Evolutionary conservation across 192 early-diverging fungal genomes (phyloP), one percentile per base, ranked within the genome.

Genomic region (Chytriomyces hyalinus): DNA sequence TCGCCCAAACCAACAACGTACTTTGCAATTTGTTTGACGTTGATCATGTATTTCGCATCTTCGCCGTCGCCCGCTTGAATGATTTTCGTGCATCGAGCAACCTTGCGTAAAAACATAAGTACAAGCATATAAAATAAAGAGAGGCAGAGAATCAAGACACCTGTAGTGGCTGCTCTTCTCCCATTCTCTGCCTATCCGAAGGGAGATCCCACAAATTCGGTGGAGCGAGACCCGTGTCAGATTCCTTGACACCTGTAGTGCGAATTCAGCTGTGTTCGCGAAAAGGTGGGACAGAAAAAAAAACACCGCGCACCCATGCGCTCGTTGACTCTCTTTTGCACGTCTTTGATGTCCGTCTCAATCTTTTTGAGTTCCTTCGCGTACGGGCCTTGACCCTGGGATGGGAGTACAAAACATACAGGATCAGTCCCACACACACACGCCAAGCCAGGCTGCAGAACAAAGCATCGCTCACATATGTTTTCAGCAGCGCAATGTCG

Each of bases 201-300:
- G 97, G 98, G 67, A 99, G 92, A 84, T 99, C 98, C 98, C 98
- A 99, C 78, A 98, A 84, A 77, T 95, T 98, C 62, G 98, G 98
- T 66, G 94, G 94, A 6, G 98, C 96, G 46, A 99, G 88, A 61
- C 98, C 98, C 68, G 98, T 98, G 83, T 99, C 97, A 22, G 94
- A 92, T 88, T 98, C 97, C 87, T 97, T 97, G 57, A 99, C 95
- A 62, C 97, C 92, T 93, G 67, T 46, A 51, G 68, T n/a, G n/a
- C n/a, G n/a, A n/a, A n/a, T n/a, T n/a, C 36, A 36, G 36, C 36
- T 36, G 4, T 36, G 36, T 36, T 36, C 15, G 59, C 70, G 8
- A 5, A 20, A 51, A 71, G 2, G 26, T 3, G 0, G 22, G 22
- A 71, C 51, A 59, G 11, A n/a, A 59, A 59, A 59, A 59, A 57